Percentiles rank a stretch among this genome's conserved stretches.
These are phyloP conservation scores for Nannochloropsis salina DNA, from an alignment of 108 stramenopile species.

Conservation along the genomic window DNA sequence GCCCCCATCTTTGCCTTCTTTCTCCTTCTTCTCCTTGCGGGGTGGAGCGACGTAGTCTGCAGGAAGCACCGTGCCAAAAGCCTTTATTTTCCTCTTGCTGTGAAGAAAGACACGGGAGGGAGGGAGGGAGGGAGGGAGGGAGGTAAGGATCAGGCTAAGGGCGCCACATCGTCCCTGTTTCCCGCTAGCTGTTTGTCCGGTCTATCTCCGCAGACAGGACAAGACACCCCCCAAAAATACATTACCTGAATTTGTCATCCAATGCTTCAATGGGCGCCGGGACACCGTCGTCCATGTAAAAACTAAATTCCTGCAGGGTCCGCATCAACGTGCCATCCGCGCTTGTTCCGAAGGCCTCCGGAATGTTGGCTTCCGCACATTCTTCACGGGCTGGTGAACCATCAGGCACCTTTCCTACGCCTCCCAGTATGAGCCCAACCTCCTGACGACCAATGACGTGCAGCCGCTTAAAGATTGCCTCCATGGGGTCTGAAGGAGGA, in stretches of 20 bases:
- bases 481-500: background rate
- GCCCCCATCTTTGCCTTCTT: background rate
- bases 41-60: background rate
- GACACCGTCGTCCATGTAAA: background rate
- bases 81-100: background rate
- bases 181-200: too few species aligned
- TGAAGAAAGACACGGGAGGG: background rate
- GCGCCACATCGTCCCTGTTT: background rate
- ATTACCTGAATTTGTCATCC: background rate
- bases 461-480: background rate
- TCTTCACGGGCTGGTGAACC: background rate
- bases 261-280: conserved; percentile 3
- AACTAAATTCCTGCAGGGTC: background rate
- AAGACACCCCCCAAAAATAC: background rate
- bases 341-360: background rate
- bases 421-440: background rate
- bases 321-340: conserved; percentile 15
- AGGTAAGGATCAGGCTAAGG: background rate
- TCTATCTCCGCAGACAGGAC: too few species aligned
- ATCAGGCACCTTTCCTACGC: background rate
- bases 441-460: background rate
- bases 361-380: background rate
- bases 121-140: background rate
- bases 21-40: background rate
- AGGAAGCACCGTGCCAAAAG: background rate